Evolutionary conservation across 2,329 filamentous ascomycete genomes (phyloP).

Genomic region (Pseudogymnoascus sp.): DNA sequence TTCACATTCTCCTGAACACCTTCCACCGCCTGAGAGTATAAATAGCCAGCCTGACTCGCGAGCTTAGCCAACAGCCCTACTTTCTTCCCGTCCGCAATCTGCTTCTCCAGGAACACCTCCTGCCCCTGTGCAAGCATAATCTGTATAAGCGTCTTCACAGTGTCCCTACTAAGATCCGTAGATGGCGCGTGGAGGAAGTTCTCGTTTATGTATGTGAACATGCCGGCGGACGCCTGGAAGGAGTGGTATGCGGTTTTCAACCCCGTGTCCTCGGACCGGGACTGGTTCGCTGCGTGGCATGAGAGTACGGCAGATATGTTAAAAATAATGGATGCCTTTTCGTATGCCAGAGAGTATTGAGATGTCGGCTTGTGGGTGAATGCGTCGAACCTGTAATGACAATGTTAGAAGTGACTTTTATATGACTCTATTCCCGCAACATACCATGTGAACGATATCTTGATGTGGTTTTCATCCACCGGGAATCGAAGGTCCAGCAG

Average conservation of each 20-base stretch:
- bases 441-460: slow-evolving; percentile 97
- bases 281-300: slow-evolving; percentile 89
- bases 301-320: slow-evolving; percentile 97
- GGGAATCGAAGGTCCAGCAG: slow-evolving; percentile 90
- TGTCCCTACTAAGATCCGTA: slow-evolving; percentile 90
- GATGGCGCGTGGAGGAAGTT: slow-evolving; percentile 97
- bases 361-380: slow-evolving; percentile 97
- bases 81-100: slow-evolving; percentile 88
- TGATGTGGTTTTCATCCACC: slow-evolving; percentile 97
- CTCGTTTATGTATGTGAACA: slow-evolving; percentile 99
- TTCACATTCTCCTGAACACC: slow-evolving; percentile 88
- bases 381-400: slow-evolving; percentile 75
- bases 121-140: slow-evolving; percentile 94
- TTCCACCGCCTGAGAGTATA: slow-evolving; percentile 82
- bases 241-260: slow-evolving; percentile 97
- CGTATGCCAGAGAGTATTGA: slow-evolving; percentile 93
- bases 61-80: slow-evolving; percentile 84
- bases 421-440: slow-evolving; percentile 10
- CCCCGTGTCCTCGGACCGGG: slow-evolving; percentile 81
- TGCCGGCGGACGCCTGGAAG: slow-evolving; percentile 94
- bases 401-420: slow-evolving; percentile 19
- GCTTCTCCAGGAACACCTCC: slow-evolving; percentile 96
- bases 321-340: slow-evolving; percentile 98
- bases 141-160: slow-evolving; percentile 86
- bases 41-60: slow-evolving; percentile 78